These are phyloP conservation scores for Hippophae gyantsensis DNA, from an alignment of 306 rosid species.

Conservation along the genomic window DNA sequence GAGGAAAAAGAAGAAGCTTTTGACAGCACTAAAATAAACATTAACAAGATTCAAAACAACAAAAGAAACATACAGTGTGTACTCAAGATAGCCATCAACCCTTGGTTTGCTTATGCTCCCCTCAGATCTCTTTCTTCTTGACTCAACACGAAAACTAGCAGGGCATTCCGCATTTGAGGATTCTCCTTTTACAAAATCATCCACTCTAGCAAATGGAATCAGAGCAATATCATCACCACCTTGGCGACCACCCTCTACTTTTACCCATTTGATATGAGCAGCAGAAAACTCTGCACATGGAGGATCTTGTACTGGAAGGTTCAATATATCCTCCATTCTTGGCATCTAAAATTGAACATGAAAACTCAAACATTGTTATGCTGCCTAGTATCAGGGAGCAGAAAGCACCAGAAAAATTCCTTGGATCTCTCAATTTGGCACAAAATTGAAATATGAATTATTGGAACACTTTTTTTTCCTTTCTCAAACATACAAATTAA, in stretches of 20 bases:
- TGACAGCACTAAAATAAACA: background rate
- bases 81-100: constrained; percentile 80
- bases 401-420: background rate
- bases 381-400: background rate
- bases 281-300: constrained; percentile 51
- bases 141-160: constrained; percentile 63
- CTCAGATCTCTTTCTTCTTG: constrained; percentile 54
- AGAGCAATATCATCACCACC: constrained; percentile 76
- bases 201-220: constrained; percentile 63
- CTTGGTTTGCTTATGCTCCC: constrained; percentile 66
- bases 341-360: constrained; percentile 39
- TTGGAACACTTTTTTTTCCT: no score
- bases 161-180: constrained; percentile 58
- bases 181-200: constrained; percentile 73
- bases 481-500: no score
- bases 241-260: constrained; percentile 73
- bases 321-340: constrained; percentile 75
- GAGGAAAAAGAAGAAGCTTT: background rate
- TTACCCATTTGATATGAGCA: constrained; percentile 53
- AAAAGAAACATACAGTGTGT: constrained; percentile 45
- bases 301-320: constrained; percentile 72
- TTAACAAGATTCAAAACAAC: background rate
- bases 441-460: no score
- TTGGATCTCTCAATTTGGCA: background rate
- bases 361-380: background rate